phyloP scores from a whole-genome alignment of 108 stramenopile species.

The Cyclotella atomus region DNA sequence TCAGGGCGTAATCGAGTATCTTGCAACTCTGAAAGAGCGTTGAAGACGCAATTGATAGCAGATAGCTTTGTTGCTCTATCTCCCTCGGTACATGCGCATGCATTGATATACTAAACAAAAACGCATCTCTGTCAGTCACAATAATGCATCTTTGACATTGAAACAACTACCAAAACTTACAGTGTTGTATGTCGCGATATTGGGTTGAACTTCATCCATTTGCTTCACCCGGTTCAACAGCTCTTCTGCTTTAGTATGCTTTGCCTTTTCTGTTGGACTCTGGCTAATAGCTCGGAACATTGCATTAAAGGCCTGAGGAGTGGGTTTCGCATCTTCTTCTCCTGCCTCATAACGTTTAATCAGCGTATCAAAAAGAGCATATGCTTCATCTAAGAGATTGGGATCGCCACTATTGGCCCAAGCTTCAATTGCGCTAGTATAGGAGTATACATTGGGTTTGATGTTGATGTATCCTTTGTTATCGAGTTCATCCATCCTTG shows the following conservation, averaged over 20 bases:
- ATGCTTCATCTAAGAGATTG: conserved; percentile 37
- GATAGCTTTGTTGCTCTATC: conserved; percentile 9
- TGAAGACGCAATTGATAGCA: conserved; percentile 34
- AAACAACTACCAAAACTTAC: conserved; percentile 18
- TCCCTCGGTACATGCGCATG: conserved; percentile 32
- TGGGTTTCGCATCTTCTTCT: conserved; percentile 42
- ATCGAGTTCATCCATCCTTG: conserved; percentile 55
- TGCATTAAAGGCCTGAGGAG: conserved; percentile 42
- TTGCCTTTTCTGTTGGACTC: conserved; percentile 19
- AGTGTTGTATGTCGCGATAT: conserved; percentile 47
- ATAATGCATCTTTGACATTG: not conserved
- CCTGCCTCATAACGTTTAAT: conserved; percentile 34
- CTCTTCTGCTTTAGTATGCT: conserved; percentile 52
- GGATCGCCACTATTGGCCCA: conserved; percentile 57
- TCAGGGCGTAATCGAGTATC: conserved; percentile 26
- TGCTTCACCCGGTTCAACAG: conserved; percentile 57
- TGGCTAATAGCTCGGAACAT: conserved; percentile 43
- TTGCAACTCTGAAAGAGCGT: conserved; percentile 26
- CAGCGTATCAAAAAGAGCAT: conserved; percentile 41
- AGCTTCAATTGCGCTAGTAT: conserved; percentile 64
- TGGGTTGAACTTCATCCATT: conserved; percentile 42
- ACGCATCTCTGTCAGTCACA: not conserved
- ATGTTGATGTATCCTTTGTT: conserved; percentile 35
- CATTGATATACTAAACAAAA: conserved; percentile 30
- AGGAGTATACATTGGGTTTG: conserved; percentile 61